A percentile compares a stretch with the other conserved stretches of the same genome.
phyloP scores from a whole-genome alignment of 495 filamentous ascomycete species.

The Neurospora sp. region DNA sequence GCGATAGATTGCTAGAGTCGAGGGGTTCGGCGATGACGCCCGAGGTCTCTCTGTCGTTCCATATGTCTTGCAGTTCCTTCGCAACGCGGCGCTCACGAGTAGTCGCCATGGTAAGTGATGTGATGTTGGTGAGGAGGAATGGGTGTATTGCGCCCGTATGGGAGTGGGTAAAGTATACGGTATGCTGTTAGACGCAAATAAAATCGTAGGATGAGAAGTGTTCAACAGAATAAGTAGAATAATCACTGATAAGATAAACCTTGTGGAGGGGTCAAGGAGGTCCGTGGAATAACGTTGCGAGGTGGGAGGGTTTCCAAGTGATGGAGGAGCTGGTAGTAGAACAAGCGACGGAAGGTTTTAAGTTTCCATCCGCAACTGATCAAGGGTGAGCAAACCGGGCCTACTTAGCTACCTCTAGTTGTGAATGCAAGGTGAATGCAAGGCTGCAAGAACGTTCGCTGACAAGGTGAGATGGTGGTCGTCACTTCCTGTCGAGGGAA shows the following conservation, averaged over 20 bases:
- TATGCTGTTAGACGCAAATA: background rate
- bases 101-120: slow-evolving; percentile 49
- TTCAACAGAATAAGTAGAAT: background rate
- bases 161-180: background rate
- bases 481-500: background rate
- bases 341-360: background rate
- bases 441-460: background rate
- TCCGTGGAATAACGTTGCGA: background rate
- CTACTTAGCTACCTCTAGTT: background rate
- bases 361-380: background rate
- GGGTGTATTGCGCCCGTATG: background rate
- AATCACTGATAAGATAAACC: background rate
- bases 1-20: slow-evolving; percentile 62
- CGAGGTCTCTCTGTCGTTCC: slow-evolving; percentile 56
- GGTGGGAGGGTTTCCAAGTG: background rate
- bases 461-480: background rate
- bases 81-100: slow-evolving; percentile 74
- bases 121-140: background rate
- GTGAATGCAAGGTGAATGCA: background rate
- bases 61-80: slow-evolving; percentile 87
- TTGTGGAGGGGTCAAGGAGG: background rate
- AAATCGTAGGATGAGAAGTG: background rate
- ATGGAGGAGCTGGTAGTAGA: background rate
- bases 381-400: background rate
- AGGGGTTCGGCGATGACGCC: slow-evolving; percentile 60